phyloP scores from a whole-genome alignment of 768 basidiomycete species.

The Russula sp. region DNA sequence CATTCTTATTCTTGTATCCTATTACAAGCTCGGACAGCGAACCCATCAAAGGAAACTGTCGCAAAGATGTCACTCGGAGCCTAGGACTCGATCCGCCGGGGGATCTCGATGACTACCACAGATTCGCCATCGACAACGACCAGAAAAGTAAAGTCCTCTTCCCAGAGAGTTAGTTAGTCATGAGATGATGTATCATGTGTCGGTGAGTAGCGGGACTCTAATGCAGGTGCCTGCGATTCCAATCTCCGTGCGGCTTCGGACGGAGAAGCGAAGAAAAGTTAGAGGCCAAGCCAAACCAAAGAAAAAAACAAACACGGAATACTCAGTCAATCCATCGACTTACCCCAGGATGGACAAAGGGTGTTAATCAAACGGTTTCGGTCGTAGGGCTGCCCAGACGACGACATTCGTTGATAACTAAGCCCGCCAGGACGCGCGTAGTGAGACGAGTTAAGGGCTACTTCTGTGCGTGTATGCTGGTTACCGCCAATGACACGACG shows the following conservation, averaged over 20 bases:
- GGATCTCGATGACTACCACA: no score
- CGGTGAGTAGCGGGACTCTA: not conserved
- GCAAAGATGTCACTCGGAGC: not conserved
- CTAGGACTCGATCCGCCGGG: not conserved
- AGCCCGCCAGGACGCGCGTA: no score
- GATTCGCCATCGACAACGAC: not conserved
- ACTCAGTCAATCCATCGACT: not conserved
- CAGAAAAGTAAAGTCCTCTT: not conserved
- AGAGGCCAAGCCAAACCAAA: not conserved
- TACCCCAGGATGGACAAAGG: slow-evolving; percentile 9
- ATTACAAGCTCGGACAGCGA: not conserved
- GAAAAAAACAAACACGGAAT: not conserved
- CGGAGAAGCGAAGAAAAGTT: slow-evolving; percentile 1
- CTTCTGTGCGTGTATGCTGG: no score
- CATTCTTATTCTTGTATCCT: no score
- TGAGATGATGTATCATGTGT: no score
- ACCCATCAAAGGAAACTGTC: not conserved
- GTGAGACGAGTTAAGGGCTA: no score
- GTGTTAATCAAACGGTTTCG: not conserved
- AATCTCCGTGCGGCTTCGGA: not conserved
- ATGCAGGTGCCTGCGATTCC: not conserved
- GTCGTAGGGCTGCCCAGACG: not conserved
- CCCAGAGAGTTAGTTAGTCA: not conserved
- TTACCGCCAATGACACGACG: no score
- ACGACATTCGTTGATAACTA: not conserved